Base-by-base conservation (phyloP, 2,329 filamentous ascomycete genomes). In the Sporothrix luriei region DNA sequence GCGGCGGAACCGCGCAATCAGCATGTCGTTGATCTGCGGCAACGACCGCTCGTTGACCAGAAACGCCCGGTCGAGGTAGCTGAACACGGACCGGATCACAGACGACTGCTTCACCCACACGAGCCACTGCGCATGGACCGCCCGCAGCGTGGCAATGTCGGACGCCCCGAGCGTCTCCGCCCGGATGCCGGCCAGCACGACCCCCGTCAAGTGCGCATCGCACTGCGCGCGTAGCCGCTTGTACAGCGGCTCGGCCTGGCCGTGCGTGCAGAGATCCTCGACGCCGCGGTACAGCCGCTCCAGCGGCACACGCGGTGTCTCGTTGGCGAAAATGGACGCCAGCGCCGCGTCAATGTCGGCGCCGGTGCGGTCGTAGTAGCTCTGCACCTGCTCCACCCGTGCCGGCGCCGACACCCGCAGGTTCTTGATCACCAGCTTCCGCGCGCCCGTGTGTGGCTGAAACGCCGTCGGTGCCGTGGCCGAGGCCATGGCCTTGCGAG, bases 361-460 rank as follows among this genome's bases (percentile, higher is more conserved):
- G 87, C 91, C 92, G 3, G 89, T 90, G 75, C 89, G 88, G 52
- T 89, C 84, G 75, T 97, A 92, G 81, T 97, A 98, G 73, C 87
- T 84, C 72, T 91, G 88, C 24, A 91, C 86, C 74, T 93, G 87
- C 68, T 86, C 83, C 67, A 80, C 76, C 51, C 79, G 77, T 49
- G 48, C 46, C 3, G 38, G 51, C 70, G 85, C 84, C 21, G 84
- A 84, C 1, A 86, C 46, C 71, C 90, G 88, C 73, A 97, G 85
- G 78, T 97, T 98, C 85, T 97, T 97, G 75, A 99, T 92, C n/a
- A 94, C 87, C 59, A 99, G 86, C 79, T 91, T 94, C 83, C 91
- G 94, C 24, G 92, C 89, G 43, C 93, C 93, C 13, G 85, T 84
- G 75, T 92, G 88, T 14, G 92, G 89, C 74, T 90, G 91, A 76